Conservation (phyloP, 2,329 filamentous ascomycete genomes). For the Amauroascus verrucosus region DNA sequence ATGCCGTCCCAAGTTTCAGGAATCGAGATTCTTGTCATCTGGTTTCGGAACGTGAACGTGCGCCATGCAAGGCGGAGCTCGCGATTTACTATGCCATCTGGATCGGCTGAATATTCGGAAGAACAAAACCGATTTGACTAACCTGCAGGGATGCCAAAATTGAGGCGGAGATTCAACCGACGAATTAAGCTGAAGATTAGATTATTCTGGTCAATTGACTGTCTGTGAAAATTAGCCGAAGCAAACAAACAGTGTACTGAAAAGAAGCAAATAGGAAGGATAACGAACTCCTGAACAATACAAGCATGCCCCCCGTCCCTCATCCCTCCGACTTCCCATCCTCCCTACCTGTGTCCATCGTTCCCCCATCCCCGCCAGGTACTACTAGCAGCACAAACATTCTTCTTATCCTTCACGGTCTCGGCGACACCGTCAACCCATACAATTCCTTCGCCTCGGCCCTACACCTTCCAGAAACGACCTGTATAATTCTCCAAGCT, state of each 20-base stretch:
- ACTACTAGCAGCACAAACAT: slow-evolving; percentile 64
- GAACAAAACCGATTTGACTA: too few species aligned
- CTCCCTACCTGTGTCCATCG: slow-evolving; percentile 32
- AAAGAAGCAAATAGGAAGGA: neutral
- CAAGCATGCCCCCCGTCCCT: slow-evolving; percentile 28
- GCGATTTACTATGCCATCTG: too few species aligned
- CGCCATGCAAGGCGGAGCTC: too few species aligned
- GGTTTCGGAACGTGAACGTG: too few species aligned
- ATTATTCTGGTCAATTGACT: too few species aligned
- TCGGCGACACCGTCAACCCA: slow-evolving; percentile 62
- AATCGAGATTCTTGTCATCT: too few species aligned
- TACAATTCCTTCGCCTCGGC: slow-evolving; percentile 60
- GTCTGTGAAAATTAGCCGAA: neutral
- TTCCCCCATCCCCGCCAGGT: slow-evolving; percentile 33
- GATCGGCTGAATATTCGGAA: too few species aligned
- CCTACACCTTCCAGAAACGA: slow-evolving; percentile 65
- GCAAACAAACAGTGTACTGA: too few species aligned
- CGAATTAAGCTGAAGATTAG: too few species aligned
- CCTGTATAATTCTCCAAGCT: slow-evolving; percentile 63
- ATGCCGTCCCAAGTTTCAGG: too few species aligned
- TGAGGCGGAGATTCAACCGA: too few species aligned
- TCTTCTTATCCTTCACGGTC: slow-evolving; percentile 71
- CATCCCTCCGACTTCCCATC: slow-evolving; percentile 38
- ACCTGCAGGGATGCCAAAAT: too few species aligned
- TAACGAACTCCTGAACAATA: neutral